These are phyloP conservation scores for Gossypium ekmanianum DNA, from an alignment of 345 rosid genomes.

Conservation along the genomic window DNA sequence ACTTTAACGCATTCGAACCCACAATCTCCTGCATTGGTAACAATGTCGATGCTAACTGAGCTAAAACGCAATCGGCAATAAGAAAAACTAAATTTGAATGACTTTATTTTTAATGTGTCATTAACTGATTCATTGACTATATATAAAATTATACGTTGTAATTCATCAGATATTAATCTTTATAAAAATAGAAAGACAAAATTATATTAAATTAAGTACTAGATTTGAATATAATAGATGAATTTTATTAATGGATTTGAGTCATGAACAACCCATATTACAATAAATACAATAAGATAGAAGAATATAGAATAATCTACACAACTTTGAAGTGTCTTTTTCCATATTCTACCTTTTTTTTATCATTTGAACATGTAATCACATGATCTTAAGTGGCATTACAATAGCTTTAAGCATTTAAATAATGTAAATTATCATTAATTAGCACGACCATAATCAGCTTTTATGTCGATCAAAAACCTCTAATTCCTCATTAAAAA, in stretches of 20 bases:
- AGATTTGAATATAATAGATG: too few relatives aligned
- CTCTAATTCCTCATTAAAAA: neutral
- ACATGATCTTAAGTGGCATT: constrained; percentile 11
- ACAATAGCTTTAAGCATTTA: neutral
- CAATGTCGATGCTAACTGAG: too few relatives aligned
- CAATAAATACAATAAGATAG: neutral
- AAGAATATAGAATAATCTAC: neutral
- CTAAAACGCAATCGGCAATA: too few relatives aligned
- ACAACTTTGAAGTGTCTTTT: neutral
- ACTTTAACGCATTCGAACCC: too few relatives aligned
- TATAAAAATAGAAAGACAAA: too few relatives aligned
- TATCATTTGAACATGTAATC: constrained; percentile 3
- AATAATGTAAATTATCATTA: neutral
- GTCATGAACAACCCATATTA: neutral
- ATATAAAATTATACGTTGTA: too few relatives aligned
- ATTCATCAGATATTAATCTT: too few relatives aligned
- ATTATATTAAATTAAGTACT: too few relatives aligned
- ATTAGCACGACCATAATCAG: neutral
- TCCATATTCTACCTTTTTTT: neutral
- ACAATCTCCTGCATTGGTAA: too few relatives aligned
- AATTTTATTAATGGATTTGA: neutral
- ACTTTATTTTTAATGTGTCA: too few relatives aligned
- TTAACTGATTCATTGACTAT: too few relatives aligned
- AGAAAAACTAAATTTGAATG: too few relatives aligned
- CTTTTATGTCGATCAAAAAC: neutral